phyloP scores from a whole-genome alignment of 1,284 basidiomycete species.

The Stereum hirsutum region DNA sequence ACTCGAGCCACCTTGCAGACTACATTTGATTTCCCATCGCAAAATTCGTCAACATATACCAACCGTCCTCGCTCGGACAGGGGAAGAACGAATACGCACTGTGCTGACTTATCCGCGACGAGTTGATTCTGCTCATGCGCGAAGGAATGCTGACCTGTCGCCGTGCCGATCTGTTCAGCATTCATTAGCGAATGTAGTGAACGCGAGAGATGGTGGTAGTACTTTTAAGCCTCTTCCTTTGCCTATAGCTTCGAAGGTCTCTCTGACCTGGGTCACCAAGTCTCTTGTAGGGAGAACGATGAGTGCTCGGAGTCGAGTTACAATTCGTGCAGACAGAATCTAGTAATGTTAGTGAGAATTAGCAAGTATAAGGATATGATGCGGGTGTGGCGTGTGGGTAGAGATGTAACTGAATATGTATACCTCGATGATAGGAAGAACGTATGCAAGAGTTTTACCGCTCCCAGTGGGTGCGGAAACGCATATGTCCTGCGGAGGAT shows the following conservation, averaged over 20 bases:
- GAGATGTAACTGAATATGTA: slow-evolving; percentile 11
- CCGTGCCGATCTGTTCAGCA: slow-evolving; percentile 57
- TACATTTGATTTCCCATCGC: slow-evolving; percentile 15
- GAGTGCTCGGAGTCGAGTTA: slow-evolving; percentile 84
- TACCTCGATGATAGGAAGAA: slow-evolving; percentile 87
- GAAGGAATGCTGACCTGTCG: slow-evolving; percentile 81
- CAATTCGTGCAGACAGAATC: slow-evolving; percentile 64
- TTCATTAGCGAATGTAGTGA: not conserved
- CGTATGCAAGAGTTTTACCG: slow-evolving; percentile 94
- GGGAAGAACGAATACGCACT: slow-evolving; percentile 31
- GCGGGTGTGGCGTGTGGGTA: not conserved
- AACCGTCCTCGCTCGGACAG: too few relatives aligned
- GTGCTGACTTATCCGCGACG: slow-evolving; percentile 39
- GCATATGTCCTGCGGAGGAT: slow-evolving; percentile 76
- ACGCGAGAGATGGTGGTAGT: not conserved
- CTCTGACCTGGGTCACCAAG: slow-evolving; percentile 87
- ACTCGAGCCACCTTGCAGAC: slow-evolving; percentile 68
- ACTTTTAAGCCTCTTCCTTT: slow-evolving; percentile 88
- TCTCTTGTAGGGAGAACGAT: slow-evolving; percentile 93
- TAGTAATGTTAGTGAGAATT: slow-evolving; percentile 20
- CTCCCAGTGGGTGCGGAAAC: slow-evolving; percentile 98
- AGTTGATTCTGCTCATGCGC: slow-evolving; percentile 72
- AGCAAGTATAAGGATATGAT: not conserved
- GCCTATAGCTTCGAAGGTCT: slow-evolving; percentile 80
- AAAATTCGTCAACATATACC: not conserved